phyloP scores from a whole-genome alignment of 495 filamentous ascomycete species.

The Melanomma pulvis-pyrius region DNA sequence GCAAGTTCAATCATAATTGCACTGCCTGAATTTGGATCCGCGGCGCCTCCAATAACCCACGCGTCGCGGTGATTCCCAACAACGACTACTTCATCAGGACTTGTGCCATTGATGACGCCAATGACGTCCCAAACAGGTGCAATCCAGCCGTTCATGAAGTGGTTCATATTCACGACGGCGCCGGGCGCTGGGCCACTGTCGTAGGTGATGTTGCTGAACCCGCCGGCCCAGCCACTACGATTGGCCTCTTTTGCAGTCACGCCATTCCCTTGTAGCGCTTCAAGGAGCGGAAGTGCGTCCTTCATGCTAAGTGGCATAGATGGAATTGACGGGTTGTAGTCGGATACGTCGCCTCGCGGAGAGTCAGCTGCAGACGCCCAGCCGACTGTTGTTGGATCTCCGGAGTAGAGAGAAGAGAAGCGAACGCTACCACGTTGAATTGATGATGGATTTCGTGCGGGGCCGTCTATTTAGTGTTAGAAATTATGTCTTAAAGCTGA shows the following conservation, averaged over 20 bases:
- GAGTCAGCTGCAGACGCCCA: constrained; percentile 38
- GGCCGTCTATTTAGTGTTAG: constrained; percentile 33
- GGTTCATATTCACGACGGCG: constrained; percentile 31
- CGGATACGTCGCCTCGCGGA: constrained; percentile 27
- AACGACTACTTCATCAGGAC: constrained; percentile 36
- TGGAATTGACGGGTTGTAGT: constrained; percentile 40
- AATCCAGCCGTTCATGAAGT: constrained; percentile 36
- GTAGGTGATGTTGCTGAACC: constrained; percentile 38
- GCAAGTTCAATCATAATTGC: constrained; percentile 31
- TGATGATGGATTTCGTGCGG: constrained; percentile 40
- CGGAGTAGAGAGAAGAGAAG: constrained; percentile 41
- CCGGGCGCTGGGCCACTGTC: constrained; percentile 40
- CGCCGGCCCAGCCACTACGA: constrained; percentile 40
- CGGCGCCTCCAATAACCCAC: constrained; percentile 31
- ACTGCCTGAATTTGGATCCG: constrained; percentile 29
- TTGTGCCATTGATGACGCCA: constrained; percentile 44
- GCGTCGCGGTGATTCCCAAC: constrained; percentile 34
- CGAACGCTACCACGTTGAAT: constrained; percentile 42
- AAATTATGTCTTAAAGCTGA: not conserved
- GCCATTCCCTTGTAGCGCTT: constrained; percentile 41
- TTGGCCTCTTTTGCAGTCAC: constrained; percentile 38
- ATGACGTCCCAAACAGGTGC: constrained; percentile 44
- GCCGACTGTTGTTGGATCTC: constrained; percentile 44
- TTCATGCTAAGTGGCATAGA: constrained; percentile 42
- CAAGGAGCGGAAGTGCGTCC: constrained; percentile 42